Percentiles rank a stretch among this genome's conserved stretches.
These are phyloP conservation scores for Chamaenerion angustifolium DNA, from an alignment of 345 rosid genomes.

Conservation along the genomic window DNA sequence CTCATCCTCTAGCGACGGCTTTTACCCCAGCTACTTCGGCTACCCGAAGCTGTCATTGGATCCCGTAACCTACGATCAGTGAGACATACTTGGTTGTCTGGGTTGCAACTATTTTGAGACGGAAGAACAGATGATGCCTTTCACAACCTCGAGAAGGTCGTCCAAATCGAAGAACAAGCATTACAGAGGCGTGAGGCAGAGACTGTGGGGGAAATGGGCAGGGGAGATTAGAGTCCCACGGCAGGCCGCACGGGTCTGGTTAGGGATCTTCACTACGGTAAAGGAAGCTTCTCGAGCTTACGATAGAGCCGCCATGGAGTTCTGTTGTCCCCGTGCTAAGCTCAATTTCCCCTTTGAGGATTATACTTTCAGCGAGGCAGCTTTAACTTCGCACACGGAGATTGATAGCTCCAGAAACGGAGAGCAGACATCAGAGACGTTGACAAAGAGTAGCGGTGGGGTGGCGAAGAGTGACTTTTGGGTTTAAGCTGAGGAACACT, in stretches of 20 bases:
- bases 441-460: background rate
- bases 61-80: constrained; percentile 43
- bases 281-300: constrained; percentile 91
- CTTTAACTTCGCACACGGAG: background rate
- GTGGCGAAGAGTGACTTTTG: constrained; percentile 18
- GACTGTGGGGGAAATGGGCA: constrained; percentile 98
- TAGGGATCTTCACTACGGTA: constrained; percentile 75
- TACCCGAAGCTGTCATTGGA: constrained; percentile 15
- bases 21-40: background rate
- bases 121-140: constrained; percentile 3
- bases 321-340: constrained; percentile 33
- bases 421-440: background rate
- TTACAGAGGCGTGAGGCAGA: constrained; percentile 86
- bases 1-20: background rate
- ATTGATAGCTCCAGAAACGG: background rate
- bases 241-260: constrained; percentile 72
- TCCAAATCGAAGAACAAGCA: constrained; percentile 25
- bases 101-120: constrained; percentile 72
- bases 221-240: constrained; percentile 89
- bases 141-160: constrained; percentile 1
- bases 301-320: constrained; percentile 52
- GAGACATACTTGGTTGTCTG: constrained; percentile 51
- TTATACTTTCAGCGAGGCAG: background rate
- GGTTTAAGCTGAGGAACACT: too few species aligned
- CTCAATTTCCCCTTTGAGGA: constrained; percentile 55